Evolutionary conservation across 2,329 filamentous ascomycete genomes (phyloP).

Genomic region (Cercospora canescens): DNA sequence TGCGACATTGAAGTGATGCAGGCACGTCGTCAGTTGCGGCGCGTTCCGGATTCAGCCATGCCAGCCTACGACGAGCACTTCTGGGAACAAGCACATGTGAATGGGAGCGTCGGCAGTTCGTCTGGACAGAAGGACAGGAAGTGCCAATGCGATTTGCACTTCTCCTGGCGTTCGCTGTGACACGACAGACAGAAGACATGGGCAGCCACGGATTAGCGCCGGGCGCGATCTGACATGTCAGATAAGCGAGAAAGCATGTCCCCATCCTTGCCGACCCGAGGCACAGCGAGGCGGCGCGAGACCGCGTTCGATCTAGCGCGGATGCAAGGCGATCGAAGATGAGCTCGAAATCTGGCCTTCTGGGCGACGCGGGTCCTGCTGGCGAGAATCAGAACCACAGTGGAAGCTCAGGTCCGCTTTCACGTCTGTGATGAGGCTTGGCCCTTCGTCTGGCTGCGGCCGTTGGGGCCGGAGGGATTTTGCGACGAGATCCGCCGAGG

Average conservation of each 20-base stretch:
- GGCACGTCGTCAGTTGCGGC: too few relatives aligned
- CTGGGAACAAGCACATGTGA: not conserved
- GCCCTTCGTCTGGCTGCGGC: not conserved
- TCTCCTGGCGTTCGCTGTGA: not conserved
- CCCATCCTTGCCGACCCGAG: not conserved
- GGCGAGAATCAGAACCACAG: not conserved
- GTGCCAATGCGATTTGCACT: not conserved
- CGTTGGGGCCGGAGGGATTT: not conserved
- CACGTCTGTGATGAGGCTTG: not conserved
- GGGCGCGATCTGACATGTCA: conserved; percentile 2
- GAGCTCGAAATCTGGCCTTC: not conserved
- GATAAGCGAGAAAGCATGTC: conserved; percentile 9
- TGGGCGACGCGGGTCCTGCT: not conserved
- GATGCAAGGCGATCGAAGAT: not conserved
- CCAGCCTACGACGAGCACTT: too few relatives aligned
- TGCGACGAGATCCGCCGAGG: not conserved
- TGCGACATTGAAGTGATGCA: not conserved
- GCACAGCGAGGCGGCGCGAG: not conserved
- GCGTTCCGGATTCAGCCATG: too few relatives aligned
- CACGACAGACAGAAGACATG: not conserved
- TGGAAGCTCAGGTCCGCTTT: not conserved
- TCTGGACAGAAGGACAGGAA: not conserved
- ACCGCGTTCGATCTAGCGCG: not conserved
- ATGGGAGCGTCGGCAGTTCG: not conserved
- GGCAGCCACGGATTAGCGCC: not conserved